These are phyloP conservation scores for Blepharisma japonicum DNA, from an alignment of 73 alveolate species.

Conservation along the genomic window DNA sequence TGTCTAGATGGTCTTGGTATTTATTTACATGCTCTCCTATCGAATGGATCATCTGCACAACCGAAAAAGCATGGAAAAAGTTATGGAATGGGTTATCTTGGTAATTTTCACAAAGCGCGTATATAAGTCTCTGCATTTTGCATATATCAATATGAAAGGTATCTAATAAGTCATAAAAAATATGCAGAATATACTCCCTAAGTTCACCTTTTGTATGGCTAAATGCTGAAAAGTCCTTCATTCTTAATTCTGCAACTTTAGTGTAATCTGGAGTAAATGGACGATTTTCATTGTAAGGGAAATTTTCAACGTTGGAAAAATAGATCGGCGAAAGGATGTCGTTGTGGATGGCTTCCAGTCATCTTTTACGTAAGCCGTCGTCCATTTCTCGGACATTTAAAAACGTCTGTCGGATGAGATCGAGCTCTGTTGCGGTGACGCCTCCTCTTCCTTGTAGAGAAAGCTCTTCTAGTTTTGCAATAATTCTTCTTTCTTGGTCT, in stretches of 20 bases:
- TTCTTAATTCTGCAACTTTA: not conserved
- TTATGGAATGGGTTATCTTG: conserved; percentile 35
- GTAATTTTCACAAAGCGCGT: conserved; percentile 15
- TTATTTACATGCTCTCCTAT: conserved; percentile 15
- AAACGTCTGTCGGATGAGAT: conserved; percentile 20
- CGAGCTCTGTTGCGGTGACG: not conserved
- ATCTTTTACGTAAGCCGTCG: not conserved
- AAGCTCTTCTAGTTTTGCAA: not conserved
- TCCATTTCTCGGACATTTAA: conserved; percentile 17
- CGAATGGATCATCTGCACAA: not conserved
- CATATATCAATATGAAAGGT: not conserved
- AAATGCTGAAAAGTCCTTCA: conserved; percentile 8
- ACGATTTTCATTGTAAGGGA: not conserved
- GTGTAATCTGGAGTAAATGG: not conserved
- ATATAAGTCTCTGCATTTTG: conserved; percentile 22
- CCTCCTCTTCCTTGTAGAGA: not conserved
- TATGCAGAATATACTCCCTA: not conserved
- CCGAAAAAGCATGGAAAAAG: conserved; percentile 31
- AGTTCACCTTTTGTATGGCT: conserved; percentile 14
- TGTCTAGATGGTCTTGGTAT: not conserved
- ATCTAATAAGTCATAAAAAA: not conserved
- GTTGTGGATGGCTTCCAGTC: conserved; percentile 16
- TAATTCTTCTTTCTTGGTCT: conserved; percentile 15
- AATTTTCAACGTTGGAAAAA: conserved; percentile 14
- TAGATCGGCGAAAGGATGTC: conserved; percentile 21